phyloP scores from a whole-genome alignment of 306 rosid species.

The Clitoria ternatea region DNA sequence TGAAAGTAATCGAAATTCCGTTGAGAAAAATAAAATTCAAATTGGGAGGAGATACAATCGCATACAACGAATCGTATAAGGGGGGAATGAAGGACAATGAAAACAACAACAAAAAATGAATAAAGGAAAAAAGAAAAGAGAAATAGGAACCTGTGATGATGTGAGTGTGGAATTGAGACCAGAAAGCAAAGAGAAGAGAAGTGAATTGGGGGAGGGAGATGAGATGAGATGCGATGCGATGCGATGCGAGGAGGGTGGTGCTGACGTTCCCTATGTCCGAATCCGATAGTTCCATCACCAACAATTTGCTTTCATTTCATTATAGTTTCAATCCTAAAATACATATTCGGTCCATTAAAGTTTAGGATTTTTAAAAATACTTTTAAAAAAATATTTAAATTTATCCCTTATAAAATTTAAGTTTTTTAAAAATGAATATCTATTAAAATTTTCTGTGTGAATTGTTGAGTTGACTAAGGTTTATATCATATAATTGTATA shows the following conservation, averaged over 20 bases:
- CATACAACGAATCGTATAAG: neutral
- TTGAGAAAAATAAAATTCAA: too few species aligned
- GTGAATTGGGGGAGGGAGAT: constrained; percentile 10
- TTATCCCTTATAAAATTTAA: too few species aligned
- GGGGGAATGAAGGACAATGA: neutral
- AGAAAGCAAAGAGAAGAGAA: constrained; percentile 7
- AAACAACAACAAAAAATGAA: too few species aligned
- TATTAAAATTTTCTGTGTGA: too few species aligned
- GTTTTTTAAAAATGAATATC: too few species aligned
- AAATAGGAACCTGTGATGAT: neutral
- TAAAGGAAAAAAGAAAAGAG: neutral
- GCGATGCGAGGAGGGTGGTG: constrained; percentile 21
- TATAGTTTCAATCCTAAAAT: too few species aligned
- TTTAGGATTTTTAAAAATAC: too few species aligned
- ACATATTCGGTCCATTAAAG: too few species aligned
- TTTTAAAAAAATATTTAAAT: too few species aligned
- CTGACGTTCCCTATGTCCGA: neutral
- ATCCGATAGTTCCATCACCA: neutral
- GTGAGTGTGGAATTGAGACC: neutral
- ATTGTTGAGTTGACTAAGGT: too few species aligned
- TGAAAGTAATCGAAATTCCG: neutral
- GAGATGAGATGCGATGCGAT: neutral
- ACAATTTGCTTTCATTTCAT: neutral
- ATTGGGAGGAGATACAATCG: neutral
- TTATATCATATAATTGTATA: too few species aligned